These are phyloP conservation scores for Phalaenopsis equestris DNA, from an alignment of 106 monocot species.

Conservation along the genomic window DNA sequence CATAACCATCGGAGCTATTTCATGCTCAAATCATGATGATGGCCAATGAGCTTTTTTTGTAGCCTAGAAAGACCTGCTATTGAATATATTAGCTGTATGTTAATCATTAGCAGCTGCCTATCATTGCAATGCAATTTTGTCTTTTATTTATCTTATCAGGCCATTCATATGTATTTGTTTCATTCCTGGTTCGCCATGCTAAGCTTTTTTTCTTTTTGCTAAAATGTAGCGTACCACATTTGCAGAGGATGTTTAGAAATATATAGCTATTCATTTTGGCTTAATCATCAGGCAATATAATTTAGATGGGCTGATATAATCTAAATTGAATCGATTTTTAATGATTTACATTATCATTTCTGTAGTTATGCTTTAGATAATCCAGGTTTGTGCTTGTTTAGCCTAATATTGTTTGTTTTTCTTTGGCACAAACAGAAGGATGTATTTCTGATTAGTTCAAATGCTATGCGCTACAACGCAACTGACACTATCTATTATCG, in stretches of 20 bases:
- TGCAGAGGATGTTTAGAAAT: background rate
- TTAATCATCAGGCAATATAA: background rate
- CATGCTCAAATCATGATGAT: too few species aligned
- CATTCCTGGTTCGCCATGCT: background rate
- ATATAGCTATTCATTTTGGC: background rate
- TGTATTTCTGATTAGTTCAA: constrained; percentile 54
- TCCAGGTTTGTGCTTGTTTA: background rate
- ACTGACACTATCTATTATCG: constrained; percentile 52
- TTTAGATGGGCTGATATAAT: background rate
- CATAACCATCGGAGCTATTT: too few species aligned
- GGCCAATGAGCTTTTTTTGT: too few species aligned
- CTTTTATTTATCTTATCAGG: background rate
- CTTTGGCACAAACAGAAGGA: constrained; percentile 37
- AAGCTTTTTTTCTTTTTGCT: background rate
- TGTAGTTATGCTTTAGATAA: background rate
- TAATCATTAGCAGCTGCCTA: background rate
- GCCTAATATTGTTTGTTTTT: background rate
- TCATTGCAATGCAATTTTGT: background rate
- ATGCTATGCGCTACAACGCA: constrained; percentile 71
- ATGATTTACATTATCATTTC: background rate
- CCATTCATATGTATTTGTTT: background rate
- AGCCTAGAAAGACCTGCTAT: too few species aligned
- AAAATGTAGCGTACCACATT: background rate
- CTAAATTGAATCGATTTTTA: background rate
- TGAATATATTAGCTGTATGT: background rate